These are phyloP conservation scores for Metarhizium album DNA, from an alignment of 2,329 filamentous ascomycete species.

Conservation along the genomic window DNA sequence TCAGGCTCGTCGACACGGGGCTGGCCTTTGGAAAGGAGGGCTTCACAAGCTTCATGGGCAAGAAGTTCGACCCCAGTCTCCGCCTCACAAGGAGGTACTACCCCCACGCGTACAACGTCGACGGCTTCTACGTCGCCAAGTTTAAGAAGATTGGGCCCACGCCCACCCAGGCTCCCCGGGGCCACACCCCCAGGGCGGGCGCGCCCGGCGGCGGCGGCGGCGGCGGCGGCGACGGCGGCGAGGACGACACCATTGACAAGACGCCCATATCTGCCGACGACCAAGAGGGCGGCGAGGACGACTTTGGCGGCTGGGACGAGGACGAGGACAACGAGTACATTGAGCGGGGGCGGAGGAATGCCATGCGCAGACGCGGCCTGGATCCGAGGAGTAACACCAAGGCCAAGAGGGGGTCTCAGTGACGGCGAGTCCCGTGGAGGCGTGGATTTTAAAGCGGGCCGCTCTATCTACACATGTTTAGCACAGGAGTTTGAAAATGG, in stretches of 20 bases:
- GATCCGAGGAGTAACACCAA: slow-evolving; percentile 50
- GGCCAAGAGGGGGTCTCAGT: slow-evolving; percentile 10
- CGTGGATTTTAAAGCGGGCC: not conserved
- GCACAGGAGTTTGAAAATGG: not conserved
- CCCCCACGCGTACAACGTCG: slow-evolving; percentile 86
- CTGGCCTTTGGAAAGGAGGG: slow-evolving; percentile 86
- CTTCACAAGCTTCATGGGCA: slow-evolving; percentile 83
- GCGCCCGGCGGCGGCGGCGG: slow-evolving; percentile 27
- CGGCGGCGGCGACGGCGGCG: slow-evolving; percentile 28
- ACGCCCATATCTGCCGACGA: slow-evolving; percentile 48
- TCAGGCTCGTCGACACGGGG: slow-evolving; percentile 84
- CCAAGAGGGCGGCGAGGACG: slow-evolving; percentile 30
- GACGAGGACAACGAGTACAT: slow-evolving; percentile 63
- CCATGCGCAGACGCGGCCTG: slow-evolving; percentile 62
- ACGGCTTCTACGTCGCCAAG: slow-evolving; percentile 97
- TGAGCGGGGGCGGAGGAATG: slow-evolving; percentile 60
- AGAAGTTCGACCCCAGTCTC: slow-evolving; percentile 79
- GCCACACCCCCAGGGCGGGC: no score
- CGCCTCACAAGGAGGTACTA: slow-evolving; percentile 79
- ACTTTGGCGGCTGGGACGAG: slow-evolving; percentile 66
- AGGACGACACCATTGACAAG: slow-evolving; percentile 51
- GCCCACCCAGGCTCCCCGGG: slow-evolving; percentile 38
- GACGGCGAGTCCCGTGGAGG: not conserved
- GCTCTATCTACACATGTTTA: not conserved
- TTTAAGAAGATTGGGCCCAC: slow-evolving; percentile 85